phyloP scores from a whole-genome alignment of 2,329 filamentous ascomycete species.

The Talaromyces sp. region DNA sequence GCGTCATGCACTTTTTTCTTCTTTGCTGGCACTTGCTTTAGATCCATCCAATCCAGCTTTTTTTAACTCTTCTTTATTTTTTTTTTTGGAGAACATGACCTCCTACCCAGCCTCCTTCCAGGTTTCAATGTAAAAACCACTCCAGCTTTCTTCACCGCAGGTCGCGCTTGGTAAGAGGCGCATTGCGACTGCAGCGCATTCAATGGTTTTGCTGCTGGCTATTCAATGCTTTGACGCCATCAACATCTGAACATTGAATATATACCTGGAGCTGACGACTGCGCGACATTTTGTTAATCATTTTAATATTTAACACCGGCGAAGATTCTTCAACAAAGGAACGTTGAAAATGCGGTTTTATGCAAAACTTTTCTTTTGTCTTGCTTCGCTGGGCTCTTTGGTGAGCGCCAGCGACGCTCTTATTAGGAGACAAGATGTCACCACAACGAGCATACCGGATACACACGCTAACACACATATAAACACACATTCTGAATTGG shows the following conservation, averaged over 20 bases:
- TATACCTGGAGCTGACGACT: background rate
- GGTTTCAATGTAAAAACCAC: background rate
- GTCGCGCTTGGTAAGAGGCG: background rate
- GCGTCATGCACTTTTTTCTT: background rate
- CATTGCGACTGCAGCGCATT: background rate
- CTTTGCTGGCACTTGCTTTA: background rate
- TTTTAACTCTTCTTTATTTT: background rate
- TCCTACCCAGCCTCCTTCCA: background rate
- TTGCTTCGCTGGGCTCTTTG: background rate
- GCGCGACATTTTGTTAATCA: background rate
- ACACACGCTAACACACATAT: background rate
- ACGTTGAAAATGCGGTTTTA: conserved; percentile 6
- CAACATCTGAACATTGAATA: too few relatives aligned
- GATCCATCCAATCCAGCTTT: background rate
- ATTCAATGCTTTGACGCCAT: conserved; percentile 1
- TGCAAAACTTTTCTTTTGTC: background rate
- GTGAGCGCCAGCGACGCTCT: background rate
- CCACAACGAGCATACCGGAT: conserved; percentile 1
- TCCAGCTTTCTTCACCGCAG: background rate
- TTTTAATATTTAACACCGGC: background rate
- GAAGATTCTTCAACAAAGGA: background rate
- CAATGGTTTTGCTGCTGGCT: background rate
- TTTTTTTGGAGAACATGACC: background rate
- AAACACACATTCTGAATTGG: background rate
- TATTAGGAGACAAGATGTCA: conserved; percentile 3